Base-by-base conservation (phyloP, 768 basidiomycete genomes). In the Rhodotorula toruloides region DNA sequence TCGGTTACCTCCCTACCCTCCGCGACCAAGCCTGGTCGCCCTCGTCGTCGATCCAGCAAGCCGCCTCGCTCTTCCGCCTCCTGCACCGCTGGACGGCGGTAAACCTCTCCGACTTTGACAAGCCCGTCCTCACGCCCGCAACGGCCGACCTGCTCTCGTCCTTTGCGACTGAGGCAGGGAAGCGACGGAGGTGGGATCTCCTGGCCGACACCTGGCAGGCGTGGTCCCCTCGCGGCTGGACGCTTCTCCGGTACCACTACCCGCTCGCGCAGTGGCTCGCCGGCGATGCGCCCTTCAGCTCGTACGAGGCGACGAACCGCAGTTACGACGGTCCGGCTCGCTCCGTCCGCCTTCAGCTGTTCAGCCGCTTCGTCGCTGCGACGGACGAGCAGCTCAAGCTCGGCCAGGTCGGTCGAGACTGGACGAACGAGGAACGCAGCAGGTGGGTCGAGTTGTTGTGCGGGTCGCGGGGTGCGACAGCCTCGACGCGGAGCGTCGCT, bases 261-360 rank as follows among this genome's bases (percentile, higher is more conserved):
- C 46, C 50, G 39, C 58, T 68, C 43, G 58, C 48, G 32, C 32
- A 62, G 6, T 68, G 62, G 62, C 34, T 63, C 7, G 52, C 62
- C 3, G 67, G 67, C 12, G 58, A 55, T 7, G 58, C 61, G 3
- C 62, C 67, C 10, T 47, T 32, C 43, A 50, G 47, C 29, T 56
- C 62, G 2, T 68, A 68, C 53, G 37, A 44, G n/a, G 47, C 47
- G 8, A 27, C 5, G 8, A n/a, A n/a, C 27, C 46, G 25, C 46
- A 29, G 25, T 29, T 2, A 48, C 4, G n/a, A 47, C 0, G 27
- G 40, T 31, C 5, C 25, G 29, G 21, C 21, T 7, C 44, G n/a
- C 16, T 13, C 9, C 31, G 40, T 44, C 21, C 59, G n/a, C 21
- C 19, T 29, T 8, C 48, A 39, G 1, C 17, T 47, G 1, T 67